These are phyloP conservation scores for Plasmodium malariae DNA, from an alignment of 169 alveolate species.

Conservation along the genomic window DNA sequence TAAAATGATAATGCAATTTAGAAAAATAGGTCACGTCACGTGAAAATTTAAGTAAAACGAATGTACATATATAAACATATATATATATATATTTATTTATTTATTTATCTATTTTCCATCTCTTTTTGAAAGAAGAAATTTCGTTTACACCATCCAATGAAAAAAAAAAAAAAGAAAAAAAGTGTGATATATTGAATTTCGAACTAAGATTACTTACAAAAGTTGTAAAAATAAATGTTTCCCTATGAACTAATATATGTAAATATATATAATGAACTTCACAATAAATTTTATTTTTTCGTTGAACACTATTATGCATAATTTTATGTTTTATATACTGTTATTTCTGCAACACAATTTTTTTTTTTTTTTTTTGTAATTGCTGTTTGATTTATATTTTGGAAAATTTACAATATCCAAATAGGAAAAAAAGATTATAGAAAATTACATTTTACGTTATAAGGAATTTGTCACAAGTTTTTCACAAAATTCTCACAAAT, in stretches of 20 bases:
- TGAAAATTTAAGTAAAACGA: not conserved
- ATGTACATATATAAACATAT: not conserved
- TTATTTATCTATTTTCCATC: not conserved
- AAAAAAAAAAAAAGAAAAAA: not conserved
- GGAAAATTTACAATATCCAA: not conserved
- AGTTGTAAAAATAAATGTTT: not conserved
- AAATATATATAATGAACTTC: not conserved
- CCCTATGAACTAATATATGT: not conserved
- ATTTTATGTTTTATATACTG: not conserved
- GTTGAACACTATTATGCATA: conserved; percentile 43
- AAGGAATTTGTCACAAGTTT: not conserved
- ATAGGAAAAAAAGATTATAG: conserved; percentile 4
- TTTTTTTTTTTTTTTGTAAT: conserved; percentile 1
- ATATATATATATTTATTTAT: too few species aligned
- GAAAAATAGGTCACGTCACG: not conserved
- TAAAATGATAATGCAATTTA: not conserved
- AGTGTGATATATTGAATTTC: not conserved
- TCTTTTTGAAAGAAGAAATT: not conserved
- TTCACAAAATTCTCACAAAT: too few species aligned
- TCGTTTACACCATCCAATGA: not conserved
- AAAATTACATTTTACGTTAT: not conserved
- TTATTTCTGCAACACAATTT: conserved; percentile 51
- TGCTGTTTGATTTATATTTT: too few species aligned
- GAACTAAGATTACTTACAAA: not conserved
- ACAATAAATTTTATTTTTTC: not conserved